A percentile compares a stretch with the other conserved stretches of the same genome.
These are phyloP conservation scores for Lactarius evosmus DNA, from an alignment of 768 basidiomycete genomes.

Conservation along the genomic window DNA sequence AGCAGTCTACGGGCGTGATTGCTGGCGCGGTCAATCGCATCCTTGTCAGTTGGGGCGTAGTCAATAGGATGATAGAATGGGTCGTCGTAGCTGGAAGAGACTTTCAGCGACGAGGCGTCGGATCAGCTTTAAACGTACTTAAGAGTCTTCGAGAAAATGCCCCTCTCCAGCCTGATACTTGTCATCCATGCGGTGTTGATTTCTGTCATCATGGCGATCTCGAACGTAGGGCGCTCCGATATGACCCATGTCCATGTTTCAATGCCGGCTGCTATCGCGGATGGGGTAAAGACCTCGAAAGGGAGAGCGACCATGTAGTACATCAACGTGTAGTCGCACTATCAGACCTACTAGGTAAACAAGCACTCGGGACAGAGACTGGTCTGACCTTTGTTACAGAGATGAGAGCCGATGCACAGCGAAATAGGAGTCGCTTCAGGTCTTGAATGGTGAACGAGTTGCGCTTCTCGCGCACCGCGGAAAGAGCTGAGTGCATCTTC, in stretches of 20 bases:
- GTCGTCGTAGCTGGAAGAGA: slow-evolving; percentile 66
- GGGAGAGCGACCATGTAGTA: slow-evolving; percentile 86
- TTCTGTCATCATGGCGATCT: slow-evolving; percentile 82
- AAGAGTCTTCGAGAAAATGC: slow-evolving; percentile 75
- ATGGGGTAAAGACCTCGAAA: slow-evolving; percentile 83
- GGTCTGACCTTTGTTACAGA: slow-evolving; percentile 55
- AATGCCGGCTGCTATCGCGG: slow-evolving; percentile 80
- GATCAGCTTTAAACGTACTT: slow-evolving; percentile 54
- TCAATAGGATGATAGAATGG: slow-evolving; percentile 84
- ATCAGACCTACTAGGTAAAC: background rate
- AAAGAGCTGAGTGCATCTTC: slow-evolving; percentile 63
- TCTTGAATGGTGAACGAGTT: slow-evolving; percentile 77
- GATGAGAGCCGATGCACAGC: slow-evolving; percentile 80
- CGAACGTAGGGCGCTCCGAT: slow-evolving; percentile 75
- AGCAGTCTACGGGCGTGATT: slow-evolving; percentile 71
- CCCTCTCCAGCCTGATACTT: slow-evolving; percentile 72
- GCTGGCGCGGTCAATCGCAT: slow-evolving; percentile 69
- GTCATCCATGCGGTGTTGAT: slow-evolving; percentile 84
- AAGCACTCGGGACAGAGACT: background rate
- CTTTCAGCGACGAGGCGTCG: slow-evolving; percentile 15
- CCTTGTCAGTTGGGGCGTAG: slow-evolving; percentile 89
- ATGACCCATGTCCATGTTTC: slow-evolving; percentile 98
- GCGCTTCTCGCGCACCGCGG: slow-evolving; percentile 67
- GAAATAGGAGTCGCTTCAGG: slow-evolving; percentile 78
- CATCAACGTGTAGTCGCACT: slow-evolving; percentile 85